These are phyloP conservation scores for Mucuna pruriens DNA, from an alignment of 306 rosid species.

Conservation along the genomic window DNA sequence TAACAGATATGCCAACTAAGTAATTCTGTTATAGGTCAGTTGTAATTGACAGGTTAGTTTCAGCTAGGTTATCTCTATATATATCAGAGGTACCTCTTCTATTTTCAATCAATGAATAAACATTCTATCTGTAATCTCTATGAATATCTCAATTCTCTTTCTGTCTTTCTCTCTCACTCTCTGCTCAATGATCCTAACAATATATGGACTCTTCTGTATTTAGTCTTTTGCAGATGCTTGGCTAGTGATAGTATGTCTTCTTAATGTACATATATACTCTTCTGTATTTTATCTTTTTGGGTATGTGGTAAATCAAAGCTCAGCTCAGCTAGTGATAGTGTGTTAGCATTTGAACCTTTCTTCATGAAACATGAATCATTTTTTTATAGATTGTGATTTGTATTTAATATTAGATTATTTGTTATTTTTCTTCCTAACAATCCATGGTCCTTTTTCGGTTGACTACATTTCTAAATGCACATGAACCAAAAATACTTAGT, in stretches of 20 bases:
- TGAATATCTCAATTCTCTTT: background rate
- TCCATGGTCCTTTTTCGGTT: conserved; percentile 2
- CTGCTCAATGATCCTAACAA: background rate
- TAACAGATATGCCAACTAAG: background rate
- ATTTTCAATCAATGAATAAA: background rate
- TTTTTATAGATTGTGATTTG: background rate
- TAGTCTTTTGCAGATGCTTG: background rate
- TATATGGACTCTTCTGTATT: conserved; percentile 4
- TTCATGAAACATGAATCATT: background rate
- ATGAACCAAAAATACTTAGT: background rate
- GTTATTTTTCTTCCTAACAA: background rate
- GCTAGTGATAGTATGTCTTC: background rate
- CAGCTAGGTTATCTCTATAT: background rate
- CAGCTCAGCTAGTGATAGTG: background rate
- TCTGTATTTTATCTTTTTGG: conserved; percentile 1
- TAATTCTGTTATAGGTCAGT: background rate
- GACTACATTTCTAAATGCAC: conserved; percentile 26
- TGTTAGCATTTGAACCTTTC: conserved; percentile 28
- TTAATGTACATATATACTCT: conserved; percentile 1
- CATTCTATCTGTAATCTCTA: background rate
- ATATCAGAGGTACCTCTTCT: background rate
- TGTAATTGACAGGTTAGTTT: background rate
- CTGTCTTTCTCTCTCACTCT: background rate
- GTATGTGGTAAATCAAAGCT: background rate
- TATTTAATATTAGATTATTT: background rate